phyloP scores from a whole-genome alignment of 345 rosid species.

The Excoecaria agallocha region DNA sequence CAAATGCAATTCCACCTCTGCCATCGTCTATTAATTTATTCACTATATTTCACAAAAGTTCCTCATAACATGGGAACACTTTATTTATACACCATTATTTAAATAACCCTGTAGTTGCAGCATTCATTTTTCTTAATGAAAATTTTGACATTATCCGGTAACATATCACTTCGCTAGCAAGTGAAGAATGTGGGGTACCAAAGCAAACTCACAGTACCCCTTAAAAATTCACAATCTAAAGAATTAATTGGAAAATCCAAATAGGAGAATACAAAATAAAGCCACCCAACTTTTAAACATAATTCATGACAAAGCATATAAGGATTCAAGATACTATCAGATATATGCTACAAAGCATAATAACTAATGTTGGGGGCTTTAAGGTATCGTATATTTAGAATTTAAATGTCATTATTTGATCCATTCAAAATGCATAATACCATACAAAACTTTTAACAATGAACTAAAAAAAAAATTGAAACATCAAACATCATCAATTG shows the following conservation, averaged over 20 bases:
- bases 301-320: not conserved
- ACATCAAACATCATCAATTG: not conserved
- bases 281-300: not conserved
- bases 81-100: not conserved
- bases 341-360: not conserved
- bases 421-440: not conserved
- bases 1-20: not conserved
- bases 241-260: not conserved
- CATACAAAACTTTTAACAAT: too few relatives aligned
- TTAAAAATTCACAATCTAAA: not conserved
- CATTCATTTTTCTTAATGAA: not conserved
- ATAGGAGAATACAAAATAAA: not conserved
- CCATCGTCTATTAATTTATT: not conserved
- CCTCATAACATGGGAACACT: not conserved
- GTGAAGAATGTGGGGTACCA: too few relatives aligned
- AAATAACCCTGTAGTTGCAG: not conserved
- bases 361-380: not conserved
- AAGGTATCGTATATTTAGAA: not conserved
- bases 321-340: not conserved
- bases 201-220: not conserved
- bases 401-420: not conserved
- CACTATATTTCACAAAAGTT: not conserved
- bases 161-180: too few relatives aligned
- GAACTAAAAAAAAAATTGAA: not conserved
- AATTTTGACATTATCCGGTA: not conserved